These are phyloP conservation scores for Collybiopsis luxurians DNA, from an alignment of 768 basidiomycete species.

Conservation along the genomic window DNA sequence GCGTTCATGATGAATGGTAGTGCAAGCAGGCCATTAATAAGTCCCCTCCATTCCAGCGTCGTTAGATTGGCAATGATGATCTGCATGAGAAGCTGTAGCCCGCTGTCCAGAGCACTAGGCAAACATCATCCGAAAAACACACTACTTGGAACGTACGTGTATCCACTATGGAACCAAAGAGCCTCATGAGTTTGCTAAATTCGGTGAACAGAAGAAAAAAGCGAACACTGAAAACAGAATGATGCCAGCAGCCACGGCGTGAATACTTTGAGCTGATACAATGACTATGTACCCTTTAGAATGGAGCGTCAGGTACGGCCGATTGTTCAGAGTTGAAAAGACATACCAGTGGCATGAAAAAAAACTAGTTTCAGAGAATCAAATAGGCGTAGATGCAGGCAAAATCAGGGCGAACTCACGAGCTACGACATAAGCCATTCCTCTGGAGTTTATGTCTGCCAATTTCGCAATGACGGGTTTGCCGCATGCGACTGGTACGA, in stretches of 20 bases:
- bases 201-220: not conserved
- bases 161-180: slow-evolving; percentile 42
- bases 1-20: slow-evolving; percentile 60
- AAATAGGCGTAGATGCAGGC: not conserved
- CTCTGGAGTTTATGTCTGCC: slow-evolving; percentile 68
- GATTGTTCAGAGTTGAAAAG: not conserved
- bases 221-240: slow-evolving; percentile 55
- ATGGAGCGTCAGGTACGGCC: not conserved
- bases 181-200: slow-evolving; percentile 18
- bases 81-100: slow-evolving; percentile 61
- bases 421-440: slow-evolving; percentile 56
- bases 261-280: slow-evolving; percentile 44
- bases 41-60: slow-evolving; percentile 53
- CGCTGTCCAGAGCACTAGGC: slow-evolving; percentile 29
- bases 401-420: slow-evolving; percentile 33
- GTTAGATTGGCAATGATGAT: slow-evolving; percentile 65
- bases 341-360: slow-evolving; percentile 58
- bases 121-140: slow-evolving; percentile 22
- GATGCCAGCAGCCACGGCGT: slow-evolving; percentile 50
- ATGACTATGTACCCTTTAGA: slow-evolving; percentile 48
- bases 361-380: slow-evolving; percentile 31
- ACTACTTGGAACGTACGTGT: slow-evolving; percentile 41
- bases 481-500: slow-evolving; percentile 33
- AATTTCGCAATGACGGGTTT: slow-evolving; percentile 77
- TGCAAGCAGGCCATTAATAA: slow-evolving; percentile 44